Conservation (phyloP, 1,284 basidiomycete genomes). For the Earliella scabrosa region DNA sequence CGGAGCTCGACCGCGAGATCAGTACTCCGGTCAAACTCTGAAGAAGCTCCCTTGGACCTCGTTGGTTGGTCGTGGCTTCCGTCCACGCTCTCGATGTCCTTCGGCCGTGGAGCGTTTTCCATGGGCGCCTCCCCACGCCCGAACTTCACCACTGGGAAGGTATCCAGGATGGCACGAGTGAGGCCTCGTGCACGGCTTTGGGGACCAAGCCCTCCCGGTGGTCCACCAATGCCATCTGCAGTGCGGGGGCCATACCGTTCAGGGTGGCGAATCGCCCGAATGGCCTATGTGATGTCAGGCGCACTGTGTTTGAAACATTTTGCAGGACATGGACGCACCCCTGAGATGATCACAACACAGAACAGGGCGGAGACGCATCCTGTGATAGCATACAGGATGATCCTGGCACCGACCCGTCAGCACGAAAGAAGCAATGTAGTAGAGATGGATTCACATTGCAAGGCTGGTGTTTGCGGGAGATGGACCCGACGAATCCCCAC, state of each 20-base stretch:
- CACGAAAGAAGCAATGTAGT: neutral
- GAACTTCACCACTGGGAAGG: constrained; percentile 93
- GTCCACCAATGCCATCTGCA: constrained; percentile 45
- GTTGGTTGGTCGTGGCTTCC: constrained; percentile 1
- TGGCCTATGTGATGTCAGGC: constrained; percentile 50
- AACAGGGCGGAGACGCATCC: constrained; percentile 85
- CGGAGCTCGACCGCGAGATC: constrained; percentile 21
- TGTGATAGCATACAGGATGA: constrained; percentile 86
- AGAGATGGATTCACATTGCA: constrained; percentile 61
- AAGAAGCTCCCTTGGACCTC: neutral
- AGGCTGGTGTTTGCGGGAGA: constrained; percentile 71
- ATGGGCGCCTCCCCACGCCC: constrained; percentile 36
- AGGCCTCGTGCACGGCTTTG: constrained; percentile 82
- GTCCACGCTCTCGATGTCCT: constrained; percentile 39
- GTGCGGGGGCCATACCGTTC: constrained; percentile 85
- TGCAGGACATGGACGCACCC: constrained; percentile 51
- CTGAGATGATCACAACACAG: constrained; percentile 79
- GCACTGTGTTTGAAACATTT: neutral
- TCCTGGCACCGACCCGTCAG: constrained; percentile 50
- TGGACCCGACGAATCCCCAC: no score
- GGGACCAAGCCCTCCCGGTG: constrained; percentile 32
- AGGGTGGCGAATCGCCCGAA: constrained; percentile 86
- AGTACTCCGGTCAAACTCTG: neutral
- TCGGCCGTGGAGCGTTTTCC: constrained; percentile 17
- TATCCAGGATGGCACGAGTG: constrained; percentile 89